Base-by-base conservation (phyloP, 805 yeast genomes). In the Wickerhamiella dianesei region DNA sequence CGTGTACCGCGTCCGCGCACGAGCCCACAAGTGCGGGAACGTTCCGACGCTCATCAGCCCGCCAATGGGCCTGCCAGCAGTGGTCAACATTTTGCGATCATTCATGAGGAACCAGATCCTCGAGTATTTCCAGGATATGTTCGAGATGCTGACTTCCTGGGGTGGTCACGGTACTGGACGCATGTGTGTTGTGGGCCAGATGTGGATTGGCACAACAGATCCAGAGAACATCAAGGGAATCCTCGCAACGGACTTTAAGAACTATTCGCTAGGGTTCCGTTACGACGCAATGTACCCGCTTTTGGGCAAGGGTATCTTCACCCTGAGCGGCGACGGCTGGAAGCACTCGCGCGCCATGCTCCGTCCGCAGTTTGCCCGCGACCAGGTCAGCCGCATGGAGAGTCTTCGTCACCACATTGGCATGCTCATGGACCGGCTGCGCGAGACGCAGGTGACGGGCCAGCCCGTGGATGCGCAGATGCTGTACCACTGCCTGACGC, bases 241-340 rank as follows among this genome's bases (percentile, higher is more conserved):
- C 2, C 50, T 60, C 18, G 61, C 63, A 4, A 53, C 60, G 6
- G 41, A 48, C 12, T 59, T 56, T 52, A 53, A 54, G 40, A 62
- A 60, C 46, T 60, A 49, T 50, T 48, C 52, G 13, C 54, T 60
- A 1, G 64, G 64, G 16, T 42, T 49, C 44, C 56, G 64, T 32
- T 50, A 53, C 48, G 51, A 49, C 8, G 48, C 49, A 2, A 50
- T 56, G 44, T 45, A 40, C 36, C 50, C 55, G 2, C 42, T 59
- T 21, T 50, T 59, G 14, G 62, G 62, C 17, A 52, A 56, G 19
- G 64, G 63, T 5, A 57, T 60, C 20, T 60, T 60, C 48, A 57
- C 62, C 3, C 52, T 55, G 13, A 50, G 55, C 17, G 64, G 63
- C 21, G 55, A 55, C n/a, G 59, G 54, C 17, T 60, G 64, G 64